Conservation (phyloP, 176 grass and related monocot species). For the Cocos nucifera region DNA sequence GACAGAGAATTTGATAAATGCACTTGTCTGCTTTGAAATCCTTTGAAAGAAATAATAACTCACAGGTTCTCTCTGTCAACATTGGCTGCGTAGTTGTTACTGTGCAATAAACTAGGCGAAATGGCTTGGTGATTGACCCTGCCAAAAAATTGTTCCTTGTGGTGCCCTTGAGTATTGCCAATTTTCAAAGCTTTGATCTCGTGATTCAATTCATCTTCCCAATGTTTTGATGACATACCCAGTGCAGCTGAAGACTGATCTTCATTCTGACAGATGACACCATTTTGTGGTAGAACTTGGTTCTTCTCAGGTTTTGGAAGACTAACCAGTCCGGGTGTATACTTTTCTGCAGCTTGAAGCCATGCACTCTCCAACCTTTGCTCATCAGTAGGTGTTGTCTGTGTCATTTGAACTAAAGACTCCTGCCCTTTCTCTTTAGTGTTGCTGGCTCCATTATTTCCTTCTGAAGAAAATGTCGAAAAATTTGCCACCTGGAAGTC, state of each 20-base stretch:
- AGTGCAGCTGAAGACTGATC: conserved; percentile 22
- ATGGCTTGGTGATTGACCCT: conserved; percentile 28
- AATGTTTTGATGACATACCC: conserved; percentile 25
- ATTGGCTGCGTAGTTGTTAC: conserved; percentile 42
- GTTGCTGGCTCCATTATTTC: conserved; percentile 8
- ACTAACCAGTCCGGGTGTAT: conserved; percentile 29
- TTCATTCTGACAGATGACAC: conserved; percentile 14
- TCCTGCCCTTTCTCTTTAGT: conserved; percentile 21
- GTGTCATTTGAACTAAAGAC: conserved; percentile 8
- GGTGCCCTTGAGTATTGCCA: conserved; percentile 16
- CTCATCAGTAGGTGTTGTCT: conserved; percentile 34
- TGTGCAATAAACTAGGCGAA: conserved; percentile 70
- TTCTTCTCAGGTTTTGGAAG: conserved; percentile 42
- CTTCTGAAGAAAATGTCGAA: conserved; percentile 14
- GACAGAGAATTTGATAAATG: too few relatives aligned
- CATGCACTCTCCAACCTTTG: conserved; percentile 85
- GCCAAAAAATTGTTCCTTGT: conserved; percentile 22
- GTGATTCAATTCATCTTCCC: conserved; percentile 41
- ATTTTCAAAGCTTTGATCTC: conserved; percentile 55
- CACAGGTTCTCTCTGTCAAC: conserved; percentile 37
- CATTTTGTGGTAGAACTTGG: conserved; percentile 48
- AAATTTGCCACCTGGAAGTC: conserved; percentile 1
- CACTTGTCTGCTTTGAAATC: too few relatives aligned
- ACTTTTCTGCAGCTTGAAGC: conserved; percentile 53
- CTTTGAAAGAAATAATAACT: too few relatives aligned